Evolutionary conservation across 345 rosid species (phyloP), one percentile per base, ranked within the genome.

Genomic region (Salix dunnii): DNA sequence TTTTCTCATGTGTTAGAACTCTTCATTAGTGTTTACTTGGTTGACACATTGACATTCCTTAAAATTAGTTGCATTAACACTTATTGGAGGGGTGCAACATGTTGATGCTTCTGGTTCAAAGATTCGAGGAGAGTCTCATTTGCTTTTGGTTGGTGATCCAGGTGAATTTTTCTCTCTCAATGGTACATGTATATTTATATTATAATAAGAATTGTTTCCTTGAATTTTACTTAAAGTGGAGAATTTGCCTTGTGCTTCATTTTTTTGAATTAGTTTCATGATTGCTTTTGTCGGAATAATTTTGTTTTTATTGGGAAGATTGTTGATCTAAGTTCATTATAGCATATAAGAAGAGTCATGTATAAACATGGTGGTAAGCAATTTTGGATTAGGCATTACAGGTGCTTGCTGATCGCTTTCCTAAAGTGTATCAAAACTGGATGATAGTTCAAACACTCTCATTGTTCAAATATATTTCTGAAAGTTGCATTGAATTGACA

Each of bases 81-180:
- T 96, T 61, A 90, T 93, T 80, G 98, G 98, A 79, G 99, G 98
- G 68, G 98, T 96, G 78, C 97, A 91, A 79, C 99, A 93, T 84
- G 89, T 93, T 82, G 99, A 89, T 86, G 93, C 91, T 79, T 93
- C 97, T 85, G 97, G 98, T 63, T 89, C 98, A 74, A 95, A 93
- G 87, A 88, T 95, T 78, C 92, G 97, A 31, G 99, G 99, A 80
- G 97, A 95, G 74, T 93, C 97, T 79, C 97, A 95, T 79, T 90
- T 95, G 83, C 99, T 95, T 87, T 89, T 95, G 71, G 92, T 95
- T 74, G 99, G 99, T 75, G 97, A 95, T 85, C 97, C 99, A 78
- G 99, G 99, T 94, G 72, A 61, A 46, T 69, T 20, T 77, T 80
- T 12, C 64, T 51, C 20, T 74, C 16, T 48, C 35, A 25, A 5